Conservation (phyloP, 1,284 basidiomycete species). For the Entoloma clypeatum region DNA sequence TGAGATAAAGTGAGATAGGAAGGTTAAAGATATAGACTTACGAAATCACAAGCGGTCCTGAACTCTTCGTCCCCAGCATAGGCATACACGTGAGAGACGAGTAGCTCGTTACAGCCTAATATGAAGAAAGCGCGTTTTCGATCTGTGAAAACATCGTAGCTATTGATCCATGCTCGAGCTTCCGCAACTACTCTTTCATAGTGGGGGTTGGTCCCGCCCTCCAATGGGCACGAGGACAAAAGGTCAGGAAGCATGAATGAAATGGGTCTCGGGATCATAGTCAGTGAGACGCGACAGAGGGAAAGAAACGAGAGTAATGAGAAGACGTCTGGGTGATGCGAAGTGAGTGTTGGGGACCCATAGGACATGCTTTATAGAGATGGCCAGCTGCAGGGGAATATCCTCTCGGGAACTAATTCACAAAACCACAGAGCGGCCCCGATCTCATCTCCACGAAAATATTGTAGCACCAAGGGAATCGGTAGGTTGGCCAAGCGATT, state of each 20-base stretch:
- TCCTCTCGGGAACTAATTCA: slow-evolving; percentile 12
- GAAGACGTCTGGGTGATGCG: slow-evolving; percentile 10
- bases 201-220: slow-evolving; percentile 47
- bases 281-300: slow-evolving; percentile 14
- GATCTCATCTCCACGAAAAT: slow-evolving; percentile 3
- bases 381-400: slow-evolving; percentile 7
- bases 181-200: slow-evolving; percentile 51
- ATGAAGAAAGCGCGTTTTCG: slow-evolving; percentile 59
- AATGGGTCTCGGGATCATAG: slow-evolving; percentile 30
- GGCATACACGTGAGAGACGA: slow-evolving; percentile 60
- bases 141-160: slow-evolving; percentile 56
- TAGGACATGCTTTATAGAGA: slow-evolving; percentile 26
- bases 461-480: slow-evolving; percentile 14
- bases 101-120: slow-evolving; percentile 56
- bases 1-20: slow-evolving; percentile 5
- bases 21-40: slow-evolving; percentile 22
- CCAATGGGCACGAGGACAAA: slow-evolving; percentile 44
- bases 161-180: slow-evolving; percentile 61
- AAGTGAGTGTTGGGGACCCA: too few relatives aligned
- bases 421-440: too few relatives aligned
- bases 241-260: slow-evolving; percentile 58
- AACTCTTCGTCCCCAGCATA: slow-evolving; percentile 58
- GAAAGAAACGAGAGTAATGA: slow-evolving; percentile 11
- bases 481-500: slow-evolving; percentile 13
- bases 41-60: slow-evolving; percentile 59